These are phyloP conservation scores for Gastrodia elata DNA, from an alignment of 106 monocot species.

Conservation along the genomic window DNA sequence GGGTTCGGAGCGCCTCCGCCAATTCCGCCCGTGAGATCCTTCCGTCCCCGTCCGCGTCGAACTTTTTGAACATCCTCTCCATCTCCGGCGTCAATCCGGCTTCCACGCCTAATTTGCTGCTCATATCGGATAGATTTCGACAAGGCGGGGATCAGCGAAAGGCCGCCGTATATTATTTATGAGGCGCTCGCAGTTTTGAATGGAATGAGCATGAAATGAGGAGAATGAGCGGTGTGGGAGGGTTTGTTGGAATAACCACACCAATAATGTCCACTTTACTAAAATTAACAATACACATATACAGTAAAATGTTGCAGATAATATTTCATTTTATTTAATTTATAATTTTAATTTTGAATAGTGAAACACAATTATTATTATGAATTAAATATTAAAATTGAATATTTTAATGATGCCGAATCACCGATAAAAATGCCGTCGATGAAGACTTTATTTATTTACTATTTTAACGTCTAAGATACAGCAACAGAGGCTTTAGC, in stretches of 20 bases:
- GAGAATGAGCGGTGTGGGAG: background rate
- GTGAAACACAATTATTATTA: too few species aligned
- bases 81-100: constrained; percentile 9
- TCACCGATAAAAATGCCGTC: too few species aligned
- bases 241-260: background rate
- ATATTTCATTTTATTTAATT: too few species aligned
- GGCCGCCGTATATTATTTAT: background rate
- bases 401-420: too few species aligned
- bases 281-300: too few species aligned
- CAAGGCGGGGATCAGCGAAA: background rate
- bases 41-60: constrained; percentile 12
- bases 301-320: too few species aligned
- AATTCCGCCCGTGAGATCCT: constrained; percentile 15
- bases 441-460: too few species aligned
- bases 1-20: constrained; percentile 7
- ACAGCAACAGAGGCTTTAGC: constrained; percentile 10
- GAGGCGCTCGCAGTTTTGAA: background rate
- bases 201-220: background rate
- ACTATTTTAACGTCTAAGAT: background rate
- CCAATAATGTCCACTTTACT: too few species aligned
- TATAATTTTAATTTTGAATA: too few species aligned
- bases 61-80: constrained; percentile 14
- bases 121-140: background rate
- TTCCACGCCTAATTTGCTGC: background rate
- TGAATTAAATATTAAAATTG: too few species aligned